Evolutionary conservation across 2,329 filamentous ascomycete genomes (phyloP), one percentile per base, ranked within the genome.

Genomic region (Periconia macrospinosa): DNA sequence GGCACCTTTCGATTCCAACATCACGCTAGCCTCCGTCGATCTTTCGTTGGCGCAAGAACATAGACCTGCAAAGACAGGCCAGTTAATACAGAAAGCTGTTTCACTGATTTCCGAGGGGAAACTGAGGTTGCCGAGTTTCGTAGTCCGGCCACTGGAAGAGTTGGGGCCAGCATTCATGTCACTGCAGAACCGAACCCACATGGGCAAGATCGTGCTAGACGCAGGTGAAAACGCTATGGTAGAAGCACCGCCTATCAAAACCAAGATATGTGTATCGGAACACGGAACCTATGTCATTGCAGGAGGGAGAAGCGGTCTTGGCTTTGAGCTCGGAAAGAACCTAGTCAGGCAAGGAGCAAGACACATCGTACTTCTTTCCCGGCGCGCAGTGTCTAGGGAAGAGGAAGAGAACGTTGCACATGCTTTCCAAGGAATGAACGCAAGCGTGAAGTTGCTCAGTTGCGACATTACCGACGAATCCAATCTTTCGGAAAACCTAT

Each of bases 101-200:
- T 17, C 18, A 6, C 27, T 30, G 10, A 11, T 15, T 10, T 17
- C 27, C 3, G 30, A 47, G 15, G 20, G 10, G 6, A 10, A 19
- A 30, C 6, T 27, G 15, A 46, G 30, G 8, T 5, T 17, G 30
- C 10, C 45, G 27, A 18, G 13, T 13, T 11, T 37, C 3, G n/a
- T 19, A 13, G 14, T 45, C 18, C 19, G 14, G 18, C 23, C 35
- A 44, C 27, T 23, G 41, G 10, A 8, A 42, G 41, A 23, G 41
- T 13, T 27, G 23, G 50, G 44, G 19, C 19, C 33, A 7, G 55
- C 55, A 2, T 58, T 56, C 43, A 41, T 55, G 6, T n/a, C 44
- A n/a, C 35, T 60, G 40, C 55, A 60, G 46, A 41, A 37, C n/a
- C 50, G 57, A 11, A 53, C 45, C 18, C 23, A 53, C 30, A 45